Base-by-base conservation (phyloP, 116 monocot species). In the Dioscorea cayenensis region DNA sequence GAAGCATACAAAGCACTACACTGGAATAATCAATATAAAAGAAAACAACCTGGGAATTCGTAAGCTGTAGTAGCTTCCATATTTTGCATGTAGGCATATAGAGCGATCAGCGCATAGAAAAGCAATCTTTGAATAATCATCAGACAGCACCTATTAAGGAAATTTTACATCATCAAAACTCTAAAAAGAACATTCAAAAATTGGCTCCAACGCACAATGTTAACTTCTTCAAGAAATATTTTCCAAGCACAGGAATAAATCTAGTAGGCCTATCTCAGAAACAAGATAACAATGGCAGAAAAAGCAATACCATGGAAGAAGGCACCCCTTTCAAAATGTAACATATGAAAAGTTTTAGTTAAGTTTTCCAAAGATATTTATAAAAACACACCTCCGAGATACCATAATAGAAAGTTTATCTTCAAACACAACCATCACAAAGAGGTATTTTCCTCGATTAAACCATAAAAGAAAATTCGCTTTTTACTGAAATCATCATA, bases 91-190 rank as follows among this genome's bases (percentile, higher is more conserved):
- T 16, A 97, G 72, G 78, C 77, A 80, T 63, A 97, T 79, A 64
- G 97, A 97, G 35, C 94, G 90, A 76, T 97, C 97, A 75, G 97
- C 84, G 76, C 97, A 97, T 28, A 97, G 82, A 89, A 97, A 93
- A 66, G 94, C 90, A 72, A 97, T 74, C 80, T 97, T 97, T 4
- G 97, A 88, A 75, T 90, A 97, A 70, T 97, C 93, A 43, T 43
- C 43, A 43, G 43, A 43, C 28, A 97, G 83, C 20, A 93, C 72
- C 97, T 97, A 76, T 25, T 63, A 11, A 67, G 48, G 23, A 50
- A 16, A 21, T 48, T 19, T n/a, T 28, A 9, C 17, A 12, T 60
- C 27, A 51, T 72, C 60, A 81, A 21, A 66, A 49, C 20, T 32
- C 55, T 59, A 35, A 60, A 3, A 60, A 10, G 19, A 55, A 17